Conservation (phyloP, 2,329 filamentous ascomycete species). For the Cladosporium sp. region DNA sequence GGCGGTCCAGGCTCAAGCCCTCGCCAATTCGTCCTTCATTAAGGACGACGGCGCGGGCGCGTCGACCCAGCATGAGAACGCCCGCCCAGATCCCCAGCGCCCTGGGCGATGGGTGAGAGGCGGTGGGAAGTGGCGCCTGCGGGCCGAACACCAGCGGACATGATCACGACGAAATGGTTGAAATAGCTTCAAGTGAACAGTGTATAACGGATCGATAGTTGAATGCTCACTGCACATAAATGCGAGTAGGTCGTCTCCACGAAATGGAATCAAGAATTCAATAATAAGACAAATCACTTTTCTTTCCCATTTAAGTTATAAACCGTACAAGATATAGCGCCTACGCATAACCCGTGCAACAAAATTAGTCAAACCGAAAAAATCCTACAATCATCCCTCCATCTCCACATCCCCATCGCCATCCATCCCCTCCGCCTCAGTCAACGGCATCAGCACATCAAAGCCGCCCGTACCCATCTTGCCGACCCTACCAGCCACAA, state of each 20-base stretch:
- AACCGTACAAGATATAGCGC: background rate
- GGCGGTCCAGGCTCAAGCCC: background rate
- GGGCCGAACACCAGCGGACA: too few species aligned
- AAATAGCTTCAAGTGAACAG: too few species aligned
- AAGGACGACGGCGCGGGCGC: background rate
- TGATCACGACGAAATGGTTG: too few species aligned
- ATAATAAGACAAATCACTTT: too few species aligned
- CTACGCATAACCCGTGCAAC: background rate
- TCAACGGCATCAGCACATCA: constrained; percentile 58
- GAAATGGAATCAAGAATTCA: too few species aligned
- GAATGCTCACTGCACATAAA: too few species aligned
- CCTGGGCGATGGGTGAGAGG: too few species aligned
- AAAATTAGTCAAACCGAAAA: background rate
- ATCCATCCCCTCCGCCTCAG: background rate
- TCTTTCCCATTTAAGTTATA: constrained; percentile 1
- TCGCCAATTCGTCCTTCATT: background rate
- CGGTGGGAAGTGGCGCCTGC: too few species aligned
- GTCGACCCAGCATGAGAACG: too few species aligned
- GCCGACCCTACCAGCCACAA: constrained; percentile 79
- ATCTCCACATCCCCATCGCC: constrained; percentile 19
- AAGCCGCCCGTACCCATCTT: constrained; percentile 86
- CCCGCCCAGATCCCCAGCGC: too few species aligned
- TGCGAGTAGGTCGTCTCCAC: too few species aligned
- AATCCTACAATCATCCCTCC: constrained; percentile 14
- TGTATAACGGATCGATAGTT: too few species aligned